These are phyloP conservation scores for Leccinum boreale DNA, from an alignment of 768 basidiomycete genomes.

Conservation along the genomic window DNA sequence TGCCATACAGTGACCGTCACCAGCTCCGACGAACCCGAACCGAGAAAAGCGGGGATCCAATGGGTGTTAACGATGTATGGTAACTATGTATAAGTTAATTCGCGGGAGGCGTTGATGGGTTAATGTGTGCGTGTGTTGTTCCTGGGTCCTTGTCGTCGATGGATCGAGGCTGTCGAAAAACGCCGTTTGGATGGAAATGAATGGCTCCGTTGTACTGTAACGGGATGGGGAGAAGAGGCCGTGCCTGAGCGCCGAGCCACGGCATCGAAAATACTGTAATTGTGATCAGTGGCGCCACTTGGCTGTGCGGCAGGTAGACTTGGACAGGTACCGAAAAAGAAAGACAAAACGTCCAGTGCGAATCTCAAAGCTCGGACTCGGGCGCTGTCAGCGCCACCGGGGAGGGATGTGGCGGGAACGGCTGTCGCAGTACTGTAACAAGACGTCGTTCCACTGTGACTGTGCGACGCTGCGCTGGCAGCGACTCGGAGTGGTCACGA, in stretches of 20 bases:
- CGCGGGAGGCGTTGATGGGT: background rate
- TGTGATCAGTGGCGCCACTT: background rate
- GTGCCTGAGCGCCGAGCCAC: background rate
- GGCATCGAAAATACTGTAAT: background rate
- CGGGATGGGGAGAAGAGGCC: background rate
- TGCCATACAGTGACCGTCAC: background rate
- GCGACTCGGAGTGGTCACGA: background rate
- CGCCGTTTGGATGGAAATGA: background rate
- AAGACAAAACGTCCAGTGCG: background rate
- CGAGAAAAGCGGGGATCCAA: background rate
- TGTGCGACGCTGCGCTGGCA: background rate
- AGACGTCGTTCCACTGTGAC: background rate
- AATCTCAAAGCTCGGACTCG: background rate
- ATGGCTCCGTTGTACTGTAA: background rate
- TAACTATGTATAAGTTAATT: background rate
- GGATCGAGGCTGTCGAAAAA: background rate
- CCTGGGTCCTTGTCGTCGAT: background rate
- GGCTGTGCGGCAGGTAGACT: background rate
- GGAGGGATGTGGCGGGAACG: background rate
- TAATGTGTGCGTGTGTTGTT: background rate
- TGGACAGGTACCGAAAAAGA: background rate
- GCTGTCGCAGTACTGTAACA: background rate
- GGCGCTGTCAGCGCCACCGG: background rate
- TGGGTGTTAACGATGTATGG: background rate
- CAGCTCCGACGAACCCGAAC: background rate